Percentiles rank a stretch among this genome's conserved stretches.
phyloP scores from a whole-genome alignment of 192 early-diverging fungal genomes.

The Jimgerdemannia lactiflua region DNA sequence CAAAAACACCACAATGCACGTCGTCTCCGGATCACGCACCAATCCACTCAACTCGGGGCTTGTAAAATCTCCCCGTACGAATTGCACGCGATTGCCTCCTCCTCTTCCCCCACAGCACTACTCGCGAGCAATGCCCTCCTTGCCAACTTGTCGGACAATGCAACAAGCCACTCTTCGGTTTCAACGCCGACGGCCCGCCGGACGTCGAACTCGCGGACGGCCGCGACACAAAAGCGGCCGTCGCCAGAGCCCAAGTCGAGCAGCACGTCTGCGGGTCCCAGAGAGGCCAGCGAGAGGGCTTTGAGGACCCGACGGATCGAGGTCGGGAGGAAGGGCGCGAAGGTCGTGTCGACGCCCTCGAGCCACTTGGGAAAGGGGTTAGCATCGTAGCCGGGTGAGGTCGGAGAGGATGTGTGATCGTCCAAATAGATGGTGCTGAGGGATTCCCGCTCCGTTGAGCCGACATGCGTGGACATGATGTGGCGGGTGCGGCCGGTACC shows the following conservation, averaged over 20 bases:
- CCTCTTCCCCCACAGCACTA: neutral
- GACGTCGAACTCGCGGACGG: slow-evolving; percentile 37
- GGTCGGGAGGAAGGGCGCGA: slow-evolving; percentile 56
- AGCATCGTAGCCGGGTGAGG: neutral
- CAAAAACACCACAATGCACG: slow-evolving; percentile 47
- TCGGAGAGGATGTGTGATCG: too few relatives aligned
- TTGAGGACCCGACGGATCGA: slow-evolving; percentile 45
- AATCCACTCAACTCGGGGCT: slow-evolving; percentile 22
- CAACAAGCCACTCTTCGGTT: slow-evolving; percentile 44
- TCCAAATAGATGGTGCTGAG: too few relatives aligned
- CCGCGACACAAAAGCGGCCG: slow-evolving; percentile 52
- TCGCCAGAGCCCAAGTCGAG: slow-evolving; percentile 63
- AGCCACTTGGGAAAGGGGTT: slow-evolving; percentile 50
- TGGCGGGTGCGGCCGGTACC: too few relatives aligned
- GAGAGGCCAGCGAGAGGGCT: slow-evolving; percentile 42
- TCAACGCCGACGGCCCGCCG: slow-evolving; percentile 49
- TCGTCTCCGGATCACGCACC: slow-evolving; percentile 34
- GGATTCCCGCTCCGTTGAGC: too few relatives aligned
- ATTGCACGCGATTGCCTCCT: slow-evolving; percentile 22
- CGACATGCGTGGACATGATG: too few relatives aligned
- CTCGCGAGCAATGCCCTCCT: slow-evolving; percentile 23
- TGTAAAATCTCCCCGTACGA: slow-evolving; percentile 38
- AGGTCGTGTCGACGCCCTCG: slow-evolving; percentile 48
- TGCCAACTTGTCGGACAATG: slow-evolving; percentile 33
- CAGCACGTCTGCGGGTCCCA: slow-evolving; percentile 33